A percentile compares a stretch with the other conserved stretches of the same genome.
phyloP scores from a whole-genome alignment of 2,329 filamentous ascomycete species.

The Aphanoascus verrucosus region DNA sequence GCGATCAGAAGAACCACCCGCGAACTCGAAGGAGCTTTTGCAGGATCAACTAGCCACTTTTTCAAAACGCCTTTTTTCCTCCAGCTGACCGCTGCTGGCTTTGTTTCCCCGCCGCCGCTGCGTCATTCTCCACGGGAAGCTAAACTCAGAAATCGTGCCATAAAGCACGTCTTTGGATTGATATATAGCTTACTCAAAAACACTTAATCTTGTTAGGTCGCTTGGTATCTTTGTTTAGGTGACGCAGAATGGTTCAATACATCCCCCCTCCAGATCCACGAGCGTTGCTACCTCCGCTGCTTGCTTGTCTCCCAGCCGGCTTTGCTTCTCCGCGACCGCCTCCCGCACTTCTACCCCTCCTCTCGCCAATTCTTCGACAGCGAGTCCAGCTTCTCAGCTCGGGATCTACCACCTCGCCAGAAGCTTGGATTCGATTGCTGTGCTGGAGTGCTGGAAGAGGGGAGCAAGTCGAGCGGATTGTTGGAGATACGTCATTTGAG shows the following conservation, averaged over 20 bases:
- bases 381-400: slow-evolving; percentile 47
- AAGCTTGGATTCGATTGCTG: slow-evolving; percentile 50
- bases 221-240: not conserved
- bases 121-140: not conserved
- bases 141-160: no score
- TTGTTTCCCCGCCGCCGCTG: not conserved
- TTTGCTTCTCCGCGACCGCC: slow-evolving; percentile 50
- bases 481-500: slow-evolving; percentile 48
- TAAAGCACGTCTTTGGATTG: no score
- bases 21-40: not conserved
- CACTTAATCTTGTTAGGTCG: no score
- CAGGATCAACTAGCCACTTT: not conserved
- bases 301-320: slow-evolving; percentile 53
- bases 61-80: not conserved
- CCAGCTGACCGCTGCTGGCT: not conserved
- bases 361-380: slow-evolving; percentile 55
- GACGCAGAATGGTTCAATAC: slow-evolving; percentile 41
- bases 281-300: slow-evolving; percentile 49
- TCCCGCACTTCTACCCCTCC: slow-evolving; percentile 49
- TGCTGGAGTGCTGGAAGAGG: slow-evolving; percentile 48
- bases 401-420: slow-evolving; percentile 31
- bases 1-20: not conserved
- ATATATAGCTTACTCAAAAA: no score
- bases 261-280: slow-evolving; percentile 47
- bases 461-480: slow-evolving; percentile 42